A percentile compares a stretch with the other conserved stretches of the same genome.
Conservation (phyloP, 2,329 filamentous ascomycete genomes). For the Stachybotrys chartarum region DNA sequence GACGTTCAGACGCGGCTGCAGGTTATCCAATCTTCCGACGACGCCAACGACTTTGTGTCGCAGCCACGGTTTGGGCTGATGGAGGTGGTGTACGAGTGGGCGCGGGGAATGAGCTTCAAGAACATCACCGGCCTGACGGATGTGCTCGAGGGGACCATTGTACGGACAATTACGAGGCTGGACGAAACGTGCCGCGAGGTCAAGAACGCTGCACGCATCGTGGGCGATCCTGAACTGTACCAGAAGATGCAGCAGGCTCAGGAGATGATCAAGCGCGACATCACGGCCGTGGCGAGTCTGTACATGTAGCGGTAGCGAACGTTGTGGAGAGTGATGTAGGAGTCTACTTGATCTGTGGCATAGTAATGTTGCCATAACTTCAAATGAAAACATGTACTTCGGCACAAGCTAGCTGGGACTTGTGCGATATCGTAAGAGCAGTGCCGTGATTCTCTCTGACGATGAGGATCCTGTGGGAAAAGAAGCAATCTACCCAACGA, state of each 20-base stretch:
- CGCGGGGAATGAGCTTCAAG: conserved; percentile 94
- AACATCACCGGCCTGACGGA: conserved; percentile 95
- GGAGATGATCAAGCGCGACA: conserved; percentile 95
- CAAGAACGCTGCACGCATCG: conserved; percentile 91
- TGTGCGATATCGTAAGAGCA: too few species aligned
- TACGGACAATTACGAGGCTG: conserved; percentile 84
- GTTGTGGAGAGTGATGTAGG: background rate
- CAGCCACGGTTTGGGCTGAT: conserved; percentile 86
- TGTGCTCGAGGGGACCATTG: conserved; percentile 94
- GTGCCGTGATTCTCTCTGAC: too few species aligned
- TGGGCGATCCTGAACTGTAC: conserved; percentile 88
- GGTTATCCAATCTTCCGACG: conserved; percentile 83
- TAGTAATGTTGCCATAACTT: too few species aligned
- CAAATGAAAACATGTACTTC: too few species aligned
- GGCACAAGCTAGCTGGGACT: too few species aligned
- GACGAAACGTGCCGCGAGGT: conserved; percentile 97
- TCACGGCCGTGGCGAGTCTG: conserved; percentile 80
- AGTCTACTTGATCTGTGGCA: background rate
- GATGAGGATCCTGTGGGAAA: too few species aligned
- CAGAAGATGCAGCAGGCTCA: conserved; percentile 96
- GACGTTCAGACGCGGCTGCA: conserved; percentile 82
- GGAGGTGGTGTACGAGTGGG: conserved; percentile 99
- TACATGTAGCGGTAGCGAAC: conserved; percentile 56
- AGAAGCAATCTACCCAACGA: background rate
- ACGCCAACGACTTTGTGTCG: conserved; percentile 86